These are phyloP conservation scores for Coemansia guatemalensis DNA, from an alignment of 192 early-diverging fungal genomes.

Conservation along the genomic window DNA sequence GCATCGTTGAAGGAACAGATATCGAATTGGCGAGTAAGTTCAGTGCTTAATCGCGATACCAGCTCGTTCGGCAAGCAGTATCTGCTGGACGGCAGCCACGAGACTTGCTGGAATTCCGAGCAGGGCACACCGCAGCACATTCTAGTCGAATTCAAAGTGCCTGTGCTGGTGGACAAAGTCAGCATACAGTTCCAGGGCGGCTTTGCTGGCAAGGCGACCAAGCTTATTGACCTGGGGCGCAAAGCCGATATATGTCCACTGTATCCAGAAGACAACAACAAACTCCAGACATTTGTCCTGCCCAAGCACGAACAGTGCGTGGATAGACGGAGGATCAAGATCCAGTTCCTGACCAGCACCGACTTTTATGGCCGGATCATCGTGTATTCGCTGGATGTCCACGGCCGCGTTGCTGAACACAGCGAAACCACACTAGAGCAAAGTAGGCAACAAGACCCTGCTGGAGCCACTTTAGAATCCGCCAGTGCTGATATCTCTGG, in stretches of 20 bases:
- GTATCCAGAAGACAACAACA: conserved; percentile 77
- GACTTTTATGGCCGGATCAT: conserved; percentile 87
- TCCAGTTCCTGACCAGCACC: conserved; percentile 64
- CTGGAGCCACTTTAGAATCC: not conserved
- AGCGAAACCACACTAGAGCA: too few relatives aligned
- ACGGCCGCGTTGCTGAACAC: conserved; percentile 44
- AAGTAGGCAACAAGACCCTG: not conserved
- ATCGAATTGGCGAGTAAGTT: conserved; percentile 70
- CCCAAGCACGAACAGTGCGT: conserved; percentile 21
- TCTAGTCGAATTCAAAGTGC: conserved; percentile 62
- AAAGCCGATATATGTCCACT: conserved; percentile 51
- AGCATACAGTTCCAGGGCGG: conserved; percentile 84
- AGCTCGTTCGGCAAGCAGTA: conserved; percentile 77
- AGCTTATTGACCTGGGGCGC: conserved; percentile 50
- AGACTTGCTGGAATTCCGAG: conserved; percentile 97
- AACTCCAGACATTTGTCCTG: conserved; percentile 53
- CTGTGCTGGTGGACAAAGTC: conserved; percentile 46
- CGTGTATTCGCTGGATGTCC: conserved; percentile 71
- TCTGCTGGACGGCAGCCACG: conserved; percentile 72
- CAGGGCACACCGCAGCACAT: conserved; percentile 79
- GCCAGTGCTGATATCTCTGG: not conserved
- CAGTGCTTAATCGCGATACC: conserved; percentile 79
- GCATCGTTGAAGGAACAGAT: conserved; percentile 17
- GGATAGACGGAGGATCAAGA: conserved; percentile 52
- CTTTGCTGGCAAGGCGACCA: conserved; percentile 74